A percentile compares a stretch with the other conserved stretches of the same genome.
Evolutionary conservation across 225 moss, liverwort and hornwort genomes (phyloP).

Genomic region (Pseudisothecium myosuroides): DNA sequence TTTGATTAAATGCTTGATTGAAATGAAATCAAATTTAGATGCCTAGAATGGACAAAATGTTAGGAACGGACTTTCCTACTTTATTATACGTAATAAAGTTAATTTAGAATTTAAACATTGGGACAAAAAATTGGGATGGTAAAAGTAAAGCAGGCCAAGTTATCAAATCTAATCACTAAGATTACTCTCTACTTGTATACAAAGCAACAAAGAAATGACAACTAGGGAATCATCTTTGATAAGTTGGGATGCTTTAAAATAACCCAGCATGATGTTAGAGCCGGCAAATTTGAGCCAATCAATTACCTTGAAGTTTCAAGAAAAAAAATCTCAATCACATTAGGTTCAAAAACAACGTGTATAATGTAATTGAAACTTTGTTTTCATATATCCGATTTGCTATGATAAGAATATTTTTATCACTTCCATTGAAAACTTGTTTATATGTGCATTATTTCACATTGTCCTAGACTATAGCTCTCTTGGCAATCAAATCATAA

Average conservation of each 20-base stretch:
- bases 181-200: not conserved
- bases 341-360: not conserved
- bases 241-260: too few species aligned
- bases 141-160: not conserved
- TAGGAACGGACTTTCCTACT: not conserved
- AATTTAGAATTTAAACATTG: rapidly evolving
- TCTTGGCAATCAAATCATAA: not conserved
- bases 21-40: rapidly evolving
- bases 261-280: not conserved
- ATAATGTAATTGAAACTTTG: not conserved
- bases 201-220: not conserved
- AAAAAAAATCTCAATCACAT: not conserved
- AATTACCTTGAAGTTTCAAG: not conserved
- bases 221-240: not conserved
- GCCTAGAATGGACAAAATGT: not conserved
- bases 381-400: rapidly evolving
- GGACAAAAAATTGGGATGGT: not conserved
- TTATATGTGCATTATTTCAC: not conserved
- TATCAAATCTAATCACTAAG: not conserved
- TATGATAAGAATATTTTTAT: not conserved
- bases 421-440: not conserved
- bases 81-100: not conserved
- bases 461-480: rapidly evolving
- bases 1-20: not conserved
- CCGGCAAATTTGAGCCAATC: rapidly evolving